phyloP scores from a whole-genome alignment of 805 yeast species.

The Wickerhamiella domercqiae region DNA sequence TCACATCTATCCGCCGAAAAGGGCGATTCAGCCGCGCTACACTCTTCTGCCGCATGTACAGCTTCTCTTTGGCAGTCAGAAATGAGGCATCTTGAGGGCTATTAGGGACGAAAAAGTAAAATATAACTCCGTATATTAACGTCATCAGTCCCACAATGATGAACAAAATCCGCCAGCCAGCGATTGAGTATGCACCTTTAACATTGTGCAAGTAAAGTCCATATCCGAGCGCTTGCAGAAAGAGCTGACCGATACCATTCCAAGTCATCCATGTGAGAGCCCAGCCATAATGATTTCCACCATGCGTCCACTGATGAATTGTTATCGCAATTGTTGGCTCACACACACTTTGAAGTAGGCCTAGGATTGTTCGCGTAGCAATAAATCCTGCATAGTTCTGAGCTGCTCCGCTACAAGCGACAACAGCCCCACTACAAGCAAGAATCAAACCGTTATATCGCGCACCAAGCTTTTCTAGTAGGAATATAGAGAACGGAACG shows the following conservation, averaged over 20 bases:
- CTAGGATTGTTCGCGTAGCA: conserved; percentile 32
- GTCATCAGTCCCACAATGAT: conserved; percentile 44
- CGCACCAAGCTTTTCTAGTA: conserved; percentile 32
- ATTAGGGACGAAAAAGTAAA: conserved; percentile 31
- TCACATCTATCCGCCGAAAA: conserved; percentile 38
- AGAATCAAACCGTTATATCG: conserved; percentile 29
- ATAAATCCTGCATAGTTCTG: conserved; percentile 30
- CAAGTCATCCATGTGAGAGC: conserved; percentile 28
- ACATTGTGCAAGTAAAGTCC: conserved; percentile 22
- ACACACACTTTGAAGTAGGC: conserved; percentile 35
- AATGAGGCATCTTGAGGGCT: conserved; percentile 35
- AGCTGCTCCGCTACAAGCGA: conserved; percentile 30
- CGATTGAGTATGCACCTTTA: conserved; percentile 10
- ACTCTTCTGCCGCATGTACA: conserved; percentile 36
- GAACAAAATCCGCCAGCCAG: conserved; percentile 40
- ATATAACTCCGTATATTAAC: conserved; percentile 23
- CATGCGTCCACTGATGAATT: conserved; percentile 41
- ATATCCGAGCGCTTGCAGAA: conserved; percentile 36
- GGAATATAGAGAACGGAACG: conserved; percentile 24
- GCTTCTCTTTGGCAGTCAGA: conserved; percentile 31
- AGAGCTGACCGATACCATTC: conserved; percentile 29
- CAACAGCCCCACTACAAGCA: conserved; percentile 34
- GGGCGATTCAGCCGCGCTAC: conserved; percentile 38
- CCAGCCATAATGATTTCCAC: conserved; percentile 30
- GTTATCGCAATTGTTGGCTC: conserved; percentile 41